These are phyloP conservation scores for Sporothrix sp. DNA, from an alignment of 2,329 filamentous ascomycete species.

Conservation along the genomic window DNA sequence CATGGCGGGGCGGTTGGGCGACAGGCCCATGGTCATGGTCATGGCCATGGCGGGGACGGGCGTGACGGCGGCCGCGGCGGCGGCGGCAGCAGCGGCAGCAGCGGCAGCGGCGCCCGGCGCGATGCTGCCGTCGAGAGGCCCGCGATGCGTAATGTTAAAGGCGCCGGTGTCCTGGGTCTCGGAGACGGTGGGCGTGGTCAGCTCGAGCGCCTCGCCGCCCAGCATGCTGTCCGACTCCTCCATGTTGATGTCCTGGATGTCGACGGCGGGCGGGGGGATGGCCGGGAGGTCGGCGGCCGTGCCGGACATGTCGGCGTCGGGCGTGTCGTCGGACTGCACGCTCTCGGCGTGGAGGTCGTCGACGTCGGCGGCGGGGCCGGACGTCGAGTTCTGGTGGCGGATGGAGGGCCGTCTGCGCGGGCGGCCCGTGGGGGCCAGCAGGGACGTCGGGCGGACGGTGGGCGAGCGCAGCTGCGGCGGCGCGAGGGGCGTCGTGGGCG, in stretches of 20 bases:
- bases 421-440: constrained; percentile 42
- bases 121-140: constrained; percentile 74
- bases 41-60: constrained; percentile 54
- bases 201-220: constrained; percentile 60
- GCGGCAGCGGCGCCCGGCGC: constrained; percentile 32
- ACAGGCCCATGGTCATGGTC: constrained; percentile 50
- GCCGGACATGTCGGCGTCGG: constrained; percentile 72
- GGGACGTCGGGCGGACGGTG: constrained; percentile 43
- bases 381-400: constrained; percentile 75
- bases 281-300: constrained; percentile 70
- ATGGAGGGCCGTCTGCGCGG: constrained; percentile 70
- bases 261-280: constrained; percentile 74
- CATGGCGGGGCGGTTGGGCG: constrained; percentile 60
- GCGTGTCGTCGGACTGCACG: constrained; percentile 65
- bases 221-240: constrained; percentile 74
- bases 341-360: constrained; percentile 84
- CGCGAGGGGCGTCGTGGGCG: constrained; percentile 73
- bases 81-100: constrained; percentile 50
- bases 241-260: constrained; percentile 72
- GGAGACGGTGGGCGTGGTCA: constrained; percentile 69
- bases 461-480: constrained; percentile 52
- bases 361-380: constrained; percentile 49
- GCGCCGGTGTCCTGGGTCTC: constrained; percentile 81
- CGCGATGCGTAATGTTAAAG: constrained; percentile 87
- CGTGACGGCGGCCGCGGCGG: constrained; percentile 35